These are phyloP conservation scores for Helenozyma rhizophorensis DNA, from an alignment of 805 yeast species.

Conservation along the genomic window DNA sequence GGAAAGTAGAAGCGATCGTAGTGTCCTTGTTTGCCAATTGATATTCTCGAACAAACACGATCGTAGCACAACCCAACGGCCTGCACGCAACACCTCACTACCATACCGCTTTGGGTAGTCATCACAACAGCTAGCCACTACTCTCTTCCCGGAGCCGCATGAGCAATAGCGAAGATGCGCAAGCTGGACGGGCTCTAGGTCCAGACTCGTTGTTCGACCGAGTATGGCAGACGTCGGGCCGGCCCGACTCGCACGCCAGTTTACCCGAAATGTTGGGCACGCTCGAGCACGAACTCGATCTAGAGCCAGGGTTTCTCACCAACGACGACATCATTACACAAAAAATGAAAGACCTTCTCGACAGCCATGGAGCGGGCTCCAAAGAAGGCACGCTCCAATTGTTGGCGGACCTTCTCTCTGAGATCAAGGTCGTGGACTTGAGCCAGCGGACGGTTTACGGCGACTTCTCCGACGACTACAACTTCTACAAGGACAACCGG, in stretches of 20 bases:
- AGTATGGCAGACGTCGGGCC: conserved; percentile 1
- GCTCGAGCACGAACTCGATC: conserved; percentile 3
- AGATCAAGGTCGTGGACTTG: conserved; percentile 16
- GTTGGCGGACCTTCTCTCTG: conserved; percentile 8
- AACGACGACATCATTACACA: conserved; percentile 5
- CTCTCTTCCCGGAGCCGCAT: background rate
- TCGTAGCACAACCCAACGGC: background rate
- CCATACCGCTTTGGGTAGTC: background rate
- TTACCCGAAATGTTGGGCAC: conserved; percentile 1
- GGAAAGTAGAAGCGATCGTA: too few relatives aligned
- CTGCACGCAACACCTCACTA: background rate
- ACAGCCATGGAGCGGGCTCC: too few relatives aligned
- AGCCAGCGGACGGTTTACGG: conserved; percentile 13
- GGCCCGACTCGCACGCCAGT: too few relatives aligned
- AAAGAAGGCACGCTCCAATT: too few relatives aligned
- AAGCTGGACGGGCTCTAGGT: too few relatives aligned
- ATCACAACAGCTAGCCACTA: background rate
- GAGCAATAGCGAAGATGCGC: background rate
- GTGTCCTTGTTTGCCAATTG: too few relatives aligned
- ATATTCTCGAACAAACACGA: too few relatives aligned
- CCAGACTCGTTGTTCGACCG: conserved; percentile 1
- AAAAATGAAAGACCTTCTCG: background rate
- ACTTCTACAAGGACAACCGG: conserved; percentile 8
- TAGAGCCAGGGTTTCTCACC: conserved; percentile 3
- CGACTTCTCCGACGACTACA: conserved; percentile 8